Evolutionary conservation across 2,329 filamentous ascomycete species (phyloP).

Genomic region (Arthrobotrys megalospora): DNA sequence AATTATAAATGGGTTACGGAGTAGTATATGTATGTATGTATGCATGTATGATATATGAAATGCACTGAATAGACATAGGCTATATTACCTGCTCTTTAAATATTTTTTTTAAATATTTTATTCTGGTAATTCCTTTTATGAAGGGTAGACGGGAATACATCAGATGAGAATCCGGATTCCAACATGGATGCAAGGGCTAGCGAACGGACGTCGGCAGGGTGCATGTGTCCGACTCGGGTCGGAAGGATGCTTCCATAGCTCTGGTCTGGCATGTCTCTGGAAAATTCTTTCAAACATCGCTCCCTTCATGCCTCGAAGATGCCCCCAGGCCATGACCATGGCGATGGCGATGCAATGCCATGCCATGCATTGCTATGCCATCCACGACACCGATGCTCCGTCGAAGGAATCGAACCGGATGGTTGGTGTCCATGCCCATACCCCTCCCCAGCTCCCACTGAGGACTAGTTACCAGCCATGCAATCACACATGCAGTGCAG

Average conservation of each 20-base stretch:
- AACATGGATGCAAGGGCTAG: conserved; percentile 26
- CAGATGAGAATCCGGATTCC: background rate
- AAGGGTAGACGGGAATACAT: background rate
- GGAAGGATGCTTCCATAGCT: conserved; percentile 5
- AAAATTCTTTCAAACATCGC: too few relatives aligned
- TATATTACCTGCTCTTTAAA: too few relatives aligned
- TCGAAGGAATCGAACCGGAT: conserved; percentile 10
- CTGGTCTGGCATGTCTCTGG: background rate
- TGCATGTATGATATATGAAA: too few relatives aligned
- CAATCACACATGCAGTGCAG: conserved; percentile 13
- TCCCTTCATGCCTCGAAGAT: background rate
- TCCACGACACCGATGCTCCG: background rate
- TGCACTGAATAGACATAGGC: too few relatives aligned
- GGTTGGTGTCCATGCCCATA: background rate
- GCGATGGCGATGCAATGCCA: background rate
- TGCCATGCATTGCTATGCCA: background rate
- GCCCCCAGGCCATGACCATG: too few relatives aligned
- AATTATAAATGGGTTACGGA: background rate
- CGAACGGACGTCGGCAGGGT: conserved; percentile 26
- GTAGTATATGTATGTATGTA: too few relatives aligned
- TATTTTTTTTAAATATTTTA: too few relatives aligned
- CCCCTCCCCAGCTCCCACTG: background rate
- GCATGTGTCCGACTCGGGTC: conserved; percentile 43
- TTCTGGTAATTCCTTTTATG: too few relatives aligned
- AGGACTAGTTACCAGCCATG: background rate